Conservation (phyloP, 176 grass and related monocot species). For the Zoysia pacifica region DNA sequence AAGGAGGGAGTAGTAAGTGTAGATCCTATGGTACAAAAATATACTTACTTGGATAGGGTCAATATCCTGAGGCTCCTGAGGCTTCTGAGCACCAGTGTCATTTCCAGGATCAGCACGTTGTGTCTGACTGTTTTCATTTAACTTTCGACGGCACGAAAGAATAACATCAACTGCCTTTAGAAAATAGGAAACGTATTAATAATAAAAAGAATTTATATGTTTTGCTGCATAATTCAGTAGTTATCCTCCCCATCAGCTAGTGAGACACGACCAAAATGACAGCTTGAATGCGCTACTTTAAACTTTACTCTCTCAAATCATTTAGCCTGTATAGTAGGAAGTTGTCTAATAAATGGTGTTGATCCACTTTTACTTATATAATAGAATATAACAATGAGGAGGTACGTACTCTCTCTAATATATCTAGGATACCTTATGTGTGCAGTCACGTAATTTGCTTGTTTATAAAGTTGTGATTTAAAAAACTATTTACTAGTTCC, state of each 20-base stretch:
- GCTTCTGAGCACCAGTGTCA: slow-evolving; percentile 42
- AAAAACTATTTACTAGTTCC: neutral
- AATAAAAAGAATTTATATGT: slow-evolving; percentile 13
- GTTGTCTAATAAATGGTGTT: neutral
- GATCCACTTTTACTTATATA: slow-evolving; percentile 1
- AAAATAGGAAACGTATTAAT: slow-evolving; percentile 33
- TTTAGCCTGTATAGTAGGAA: neutral
- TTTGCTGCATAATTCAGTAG: slow-evolving; percentile 13
- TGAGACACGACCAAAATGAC: neutral
- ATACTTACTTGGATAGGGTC: slow-evolving; percentile 79
- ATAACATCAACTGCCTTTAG: slow-evolving; percentile 77
- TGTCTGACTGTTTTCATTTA: slow-evolving; percentile 64
- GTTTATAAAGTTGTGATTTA: neutral
- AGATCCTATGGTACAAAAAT: slow-evolving; percentile 11
- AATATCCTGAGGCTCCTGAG: slow-evolving; percentile 56
- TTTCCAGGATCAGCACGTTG: slow-evolving; percentile 41
- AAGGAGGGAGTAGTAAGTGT: neutral
- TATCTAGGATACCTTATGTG: neutral
- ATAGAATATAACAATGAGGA: neutral
- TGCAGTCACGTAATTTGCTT: neutral
- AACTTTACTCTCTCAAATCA: neutral
- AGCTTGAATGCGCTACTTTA: neutral
- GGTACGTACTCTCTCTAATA: slow-evolving; percentile 19
- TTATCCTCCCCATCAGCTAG: neutral
- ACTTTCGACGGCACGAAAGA: slow-evolving; percentile 65